Evolutionary conservation across 2,329 filamentous ascomycete genomes (phyloP).

Genomic region (Pseudopyricularia cyperi): DNA sequence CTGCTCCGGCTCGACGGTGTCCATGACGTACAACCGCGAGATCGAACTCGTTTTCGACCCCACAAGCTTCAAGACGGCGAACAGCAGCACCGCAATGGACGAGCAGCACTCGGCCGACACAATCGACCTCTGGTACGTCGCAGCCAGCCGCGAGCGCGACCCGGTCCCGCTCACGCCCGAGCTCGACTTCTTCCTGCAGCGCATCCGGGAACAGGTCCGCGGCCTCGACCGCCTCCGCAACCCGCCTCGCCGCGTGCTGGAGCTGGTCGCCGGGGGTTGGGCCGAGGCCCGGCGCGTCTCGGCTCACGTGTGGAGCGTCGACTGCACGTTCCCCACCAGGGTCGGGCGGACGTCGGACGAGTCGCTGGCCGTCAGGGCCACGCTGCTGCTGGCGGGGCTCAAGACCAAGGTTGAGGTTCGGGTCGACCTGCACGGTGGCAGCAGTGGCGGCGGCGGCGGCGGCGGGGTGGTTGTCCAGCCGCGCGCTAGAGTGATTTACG

Average conservation of each 20-base stretch:
- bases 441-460: conserved; percentile 23
- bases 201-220: conserved; percentile 55
- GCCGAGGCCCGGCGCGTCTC: conserved; percentile 46
- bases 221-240: conserved; percentile 45
- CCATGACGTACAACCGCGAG: conserved; percentile 60
- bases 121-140: conserved; percentile 61
- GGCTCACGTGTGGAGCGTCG: conserved; percentile 47
- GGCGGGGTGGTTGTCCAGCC: conserved; percentile 41
- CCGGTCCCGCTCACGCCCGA: conserved; percentile 46
- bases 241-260: conserved; percentile 42
- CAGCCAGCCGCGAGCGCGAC: conserved; percentile 38
- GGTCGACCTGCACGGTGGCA: conserved; percentile 36
- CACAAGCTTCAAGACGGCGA: conserved; percentile 38
- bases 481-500: conserved; percentile 56
- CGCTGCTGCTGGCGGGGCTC: conserved; percentile 49
- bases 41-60: conserved; percentile 64
- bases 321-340: conserved; percentile 50
- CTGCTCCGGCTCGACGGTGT: conserved; percentile 47
- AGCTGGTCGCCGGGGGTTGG: conserved; percentile 51
- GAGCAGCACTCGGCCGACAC: conserved; percentile 25
- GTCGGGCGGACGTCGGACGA: conserved; percentile 53
- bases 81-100: conserved; percentile 4
- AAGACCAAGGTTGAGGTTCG: conserved; percentile 55
- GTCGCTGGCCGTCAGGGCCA: conserved; percentile 46
- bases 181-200: conserved; percentile 63